These are phyloP conservation scores for Akanthomyces muscarius DNA, from an alignment of 2,329 filamentous ascomycete genomes.

Conservation along the genomic window DNA sequence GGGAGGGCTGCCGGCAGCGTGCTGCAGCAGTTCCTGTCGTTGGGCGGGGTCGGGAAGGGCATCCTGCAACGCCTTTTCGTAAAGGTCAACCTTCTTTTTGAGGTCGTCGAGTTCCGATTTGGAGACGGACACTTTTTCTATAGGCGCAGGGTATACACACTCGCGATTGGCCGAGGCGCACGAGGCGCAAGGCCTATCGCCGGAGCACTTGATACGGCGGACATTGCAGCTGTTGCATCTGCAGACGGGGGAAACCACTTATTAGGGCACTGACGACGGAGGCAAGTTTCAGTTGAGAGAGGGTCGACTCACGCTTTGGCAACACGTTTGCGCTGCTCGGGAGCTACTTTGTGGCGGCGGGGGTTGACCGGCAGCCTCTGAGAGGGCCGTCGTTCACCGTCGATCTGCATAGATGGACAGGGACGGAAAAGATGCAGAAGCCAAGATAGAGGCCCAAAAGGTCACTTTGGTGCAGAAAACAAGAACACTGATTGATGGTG, in stretches of 20 bases:
- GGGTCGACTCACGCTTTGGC: conserved; percentile 43
- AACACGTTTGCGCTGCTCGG: conserved; percentile 46
- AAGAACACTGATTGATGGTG: neutral
- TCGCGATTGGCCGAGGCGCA: conserved; percentile 41
- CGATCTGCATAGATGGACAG: conserved; percentile 26
- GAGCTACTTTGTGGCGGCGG: conserved; percentile 44
- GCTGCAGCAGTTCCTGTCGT: conserved; percentile 32
- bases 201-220: conserved; percentile 49
- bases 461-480: neutral
- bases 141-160: conserved; percentile 43
- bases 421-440: neutral
- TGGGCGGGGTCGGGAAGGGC: conserved; percentile 33
- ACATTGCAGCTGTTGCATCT: conserved; percentile 53
- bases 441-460: neutral
- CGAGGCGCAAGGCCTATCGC: conserved; percentile 44
- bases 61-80: conserved; percentile 38
- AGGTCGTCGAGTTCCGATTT: conserved; percentile 40
- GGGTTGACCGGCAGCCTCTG: conserved; percentile 48
- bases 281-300: neutral
- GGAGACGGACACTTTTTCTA: conserved; percentile 42
- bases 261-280: neutral
- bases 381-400: conserved; percentile 26
- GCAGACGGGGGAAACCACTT: neutral
- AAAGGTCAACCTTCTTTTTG: conserved; percentile 34
- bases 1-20: conserved; percentile 22